Conservation (phyloP, 306 rosid species). For the Castanea sativa region DNA sequence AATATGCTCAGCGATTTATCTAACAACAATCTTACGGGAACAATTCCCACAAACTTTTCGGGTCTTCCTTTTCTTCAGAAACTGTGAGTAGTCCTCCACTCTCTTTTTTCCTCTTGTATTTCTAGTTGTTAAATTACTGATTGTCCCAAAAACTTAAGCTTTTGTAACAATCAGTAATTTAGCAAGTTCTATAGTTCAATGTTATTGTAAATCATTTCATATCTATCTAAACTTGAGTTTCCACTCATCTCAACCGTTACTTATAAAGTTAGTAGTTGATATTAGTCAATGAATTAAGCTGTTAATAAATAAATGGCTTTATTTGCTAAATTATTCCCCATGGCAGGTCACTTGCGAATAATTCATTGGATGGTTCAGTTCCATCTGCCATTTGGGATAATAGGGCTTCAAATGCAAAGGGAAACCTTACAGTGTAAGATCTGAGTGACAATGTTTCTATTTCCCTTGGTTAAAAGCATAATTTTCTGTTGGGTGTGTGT, state of each 20-base stretch:
- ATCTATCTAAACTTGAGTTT: not conserved
- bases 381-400: constrained; percentile 69
- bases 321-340: not conserved
- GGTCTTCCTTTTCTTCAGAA: constrained; percentile 65
- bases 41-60: constrained; percentile 50
- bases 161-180: too few species aligned
- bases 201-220: not conserved
- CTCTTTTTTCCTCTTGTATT: constrained; percentile 11
- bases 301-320: constrained; percentile 4
- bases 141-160: too few species aligned
- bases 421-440: constrained; percentile 61
- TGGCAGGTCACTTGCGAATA: constrained; percentile 87
- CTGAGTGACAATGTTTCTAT: constrained; percentile 16
- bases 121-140: too few species aligned
- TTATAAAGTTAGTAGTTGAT: not conserved
- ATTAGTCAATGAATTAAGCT: constrained; percentile 9
- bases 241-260: not conserved
- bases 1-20: constrained; percentile 59
- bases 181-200: not conserved
- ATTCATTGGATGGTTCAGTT: constrained; percentile 58
- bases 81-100: constrained; percentile 52
- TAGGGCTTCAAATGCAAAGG: constrained; percentile 34
- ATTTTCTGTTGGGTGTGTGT: not conserved
- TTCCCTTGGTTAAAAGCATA: not conserved
- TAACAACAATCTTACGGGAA: constrained; percentile 60